Evolutionary conservation across 257 asterid genomes (phyloP), one percentile per base, ranked within the genome.

Genomic region (Echites panduratus): DNA sequence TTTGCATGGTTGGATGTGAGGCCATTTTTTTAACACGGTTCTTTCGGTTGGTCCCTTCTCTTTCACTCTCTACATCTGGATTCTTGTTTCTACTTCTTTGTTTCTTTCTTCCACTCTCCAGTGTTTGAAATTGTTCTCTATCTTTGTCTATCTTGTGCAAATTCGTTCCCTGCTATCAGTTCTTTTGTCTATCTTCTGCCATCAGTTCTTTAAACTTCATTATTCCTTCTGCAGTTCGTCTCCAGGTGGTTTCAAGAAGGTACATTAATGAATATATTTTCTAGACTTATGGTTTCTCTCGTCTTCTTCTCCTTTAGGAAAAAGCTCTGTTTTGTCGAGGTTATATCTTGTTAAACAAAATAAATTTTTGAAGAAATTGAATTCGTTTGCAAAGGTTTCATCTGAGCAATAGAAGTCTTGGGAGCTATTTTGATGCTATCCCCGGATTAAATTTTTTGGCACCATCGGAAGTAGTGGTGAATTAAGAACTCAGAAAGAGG

Each of bases 401-500:
- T 48, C 4, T 76, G 72, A 73, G 77, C 70, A 84, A 76, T 44
- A 58, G 85, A 63, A 81, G 81, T 70, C 58, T 73, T 43, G 87
- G 80, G 47, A 76, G 81, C 73, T 70, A 72, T 66, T 58, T 80
- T 66, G 77, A 75, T 44, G 74, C 79, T 38, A 76, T 76, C 47
- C 64, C 65, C 6, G 62, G 69, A 29, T 17, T 68, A 41, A 68
- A 66, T 41, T 70, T 47, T 50, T 32, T 24, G 32, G 13, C 72
- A 22, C 54, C 57, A 47, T 26, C 70, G 27, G 44, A 72, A 74
- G 58, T 58, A 35, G 73, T 54, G 66, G 79, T 27, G 52, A 62
- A 59, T 67, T 70, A 71, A 66, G 58, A 41, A 73, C 52, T 59
- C 58, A 54, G 40, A 35, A 68, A 52, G 62, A 53, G 43, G 80